Base-by-base conservation (phyloP, 805 yeast genomes). In the Zygosaccharomyces kombuchaensis region DNA sequence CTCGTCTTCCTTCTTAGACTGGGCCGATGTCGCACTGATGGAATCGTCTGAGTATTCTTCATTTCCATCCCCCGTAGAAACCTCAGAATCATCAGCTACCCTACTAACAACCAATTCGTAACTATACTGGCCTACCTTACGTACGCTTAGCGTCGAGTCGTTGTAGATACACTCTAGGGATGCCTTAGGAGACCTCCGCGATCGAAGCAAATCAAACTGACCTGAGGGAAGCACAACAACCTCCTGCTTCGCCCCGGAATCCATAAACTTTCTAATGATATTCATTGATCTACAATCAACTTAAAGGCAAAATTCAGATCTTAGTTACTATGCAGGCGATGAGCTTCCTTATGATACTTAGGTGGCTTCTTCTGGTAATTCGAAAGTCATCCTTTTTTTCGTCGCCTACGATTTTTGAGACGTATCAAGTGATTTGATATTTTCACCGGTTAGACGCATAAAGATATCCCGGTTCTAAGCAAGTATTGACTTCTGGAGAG, bases 101-200 rank as follows among this genome's bases (percentile, higher is more conserved):
- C 83, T 78, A 45, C 79, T 80, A 21, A 89, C 78, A 13, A 82
- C 82, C 35, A 91, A 67, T 52, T 85, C 88, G 62, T 82, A 85
- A 55, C 76, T 75, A 58, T 68, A 84, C 10, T 82, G 82, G 6
- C 80, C 74, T 3, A 90, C 80, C 48, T 78, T 80, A 34, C 87
- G 73, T 40, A 91, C 80, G 2, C 82, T 70, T 10, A 91, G 80
- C 31, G 80, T 80, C 1, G 95, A 90, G 55, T 87, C 95, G 48
- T 80, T 82, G 65, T 81, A 90, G 16, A 88, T 71, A 57, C 90
- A 84, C 65, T 93, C 97, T 29, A 81, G 71, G 21, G 81, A 89
- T 7, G 96, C 90, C 62, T 88, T 87, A 9, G 96, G 96, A 2
- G 96, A 86, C 17, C 73, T 75, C 5, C 86, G 84, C 1, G 86